Conservation (phyloP, 1,284 basidiomycete genomes). For the Austroboletus niveus region DNA sequence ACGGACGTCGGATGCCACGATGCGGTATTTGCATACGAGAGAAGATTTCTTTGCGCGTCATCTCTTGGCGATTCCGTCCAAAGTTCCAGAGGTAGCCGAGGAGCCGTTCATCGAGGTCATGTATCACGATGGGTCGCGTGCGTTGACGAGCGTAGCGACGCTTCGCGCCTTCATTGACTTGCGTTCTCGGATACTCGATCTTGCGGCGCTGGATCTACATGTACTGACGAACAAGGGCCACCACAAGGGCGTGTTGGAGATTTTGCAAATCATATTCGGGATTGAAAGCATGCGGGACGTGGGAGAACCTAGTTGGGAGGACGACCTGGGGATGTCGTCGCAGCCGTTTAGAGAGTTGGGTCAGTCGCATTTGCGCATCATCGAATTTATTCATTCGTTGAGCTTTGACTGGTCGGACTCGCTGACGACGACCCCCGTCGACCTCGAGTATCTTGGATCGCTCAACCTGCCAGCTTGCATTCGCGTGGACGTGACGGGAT, state of each 20-base stretch:
- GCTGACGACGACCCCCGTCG: constrained; percentile 53
- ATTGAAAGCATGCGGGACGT: constrained; percentile 50
- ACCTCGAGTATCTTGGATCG: constrained; percentile 67
- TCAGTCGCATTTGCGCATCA: constrained; percentile 80
- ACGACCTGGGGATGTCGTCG: constrained; percentile 35
- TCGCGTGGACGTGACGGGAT: constrained; percentile 69
- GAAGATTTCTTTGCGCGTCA: constrained; percentile 91
- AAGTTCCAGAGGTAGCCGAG: constrained; percentile 46
- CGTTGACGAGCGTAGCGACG: constrained; percentile 73
- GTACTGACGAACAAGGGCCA: constrained; percentile 79
- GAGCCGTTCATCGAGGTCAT: constrained; percentile 65
- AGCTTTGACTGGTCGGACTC: constrained; percentile 88
- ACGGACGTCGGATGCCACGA: constrained; percentile 77
- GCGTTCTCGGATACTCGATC: constrained; percentile 83
- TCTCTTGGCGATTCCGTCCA: constrained; percentile 70
- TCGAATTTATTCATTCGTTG: constrained; percentile 84
- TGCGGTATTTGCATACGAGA: constrained; percentile 85
- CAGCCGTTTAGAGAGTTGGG: constrained; percentile 68
- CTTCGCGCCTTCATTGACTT: constrained; percentile 80
- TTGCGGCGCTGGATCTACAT: constrained; percentile 88
- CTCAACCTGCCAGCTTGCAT: constrained; percentile 78
- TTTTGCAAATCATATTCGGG: constrained; percentile 76
- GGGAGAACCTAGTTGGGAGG: constrained; percentile 43
- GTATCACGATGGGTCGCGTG: constrained; percentile 70
- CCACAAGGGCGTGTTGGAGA: constrained; percentile 64